Evolutionary conservation across 495 filamentous ascomycete genomes (phyloP), one percentile per base, ranked within the genome.

Genomic region (Rhypophila decipiens): DNA sequence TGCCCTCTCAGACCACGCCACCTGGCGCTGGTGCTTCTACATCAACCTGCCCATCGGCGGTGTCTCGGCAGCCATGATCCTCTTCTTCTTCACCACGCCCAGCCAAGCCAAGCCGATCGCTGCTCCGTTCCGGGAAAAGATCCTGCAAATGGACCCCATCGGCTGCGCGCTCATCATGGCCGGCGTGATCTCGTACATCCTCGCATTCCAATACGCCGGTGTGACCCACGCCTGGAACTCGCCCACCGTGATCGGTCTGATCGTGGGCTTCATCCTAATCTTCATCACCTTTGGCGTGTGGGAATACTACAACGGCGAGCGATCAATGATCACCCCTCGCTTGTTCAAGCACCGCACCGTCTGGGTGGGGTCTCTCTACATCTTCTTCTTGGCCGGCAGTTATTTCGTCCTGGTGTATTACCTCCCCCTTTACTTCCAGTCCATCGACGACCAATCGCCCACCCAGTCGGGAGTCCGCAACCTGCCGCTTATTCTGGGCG

Each of bases 131-230:
- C 48, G 31, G 60, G 56, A 68, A 34, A 66, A 76, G 42, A 7
- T 76, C 12, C 44, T 59, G 2, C 70, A 85, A 45, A 67, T 91
- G 40, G 88, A 95, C 64, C 68, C 77, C 2, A 44, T 78, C 2
- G 88, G 88, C 5, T 82, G 77, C 0, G 10, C 70, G 0, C 54
- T 83, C 34, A 82, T 94, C 58, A 64, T 94, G 17, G 84, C 84
- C 4, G 75, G 71, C 13, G 76, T 94, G 13, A 71, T 90, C 40
- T 80, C 78, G 42, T 68, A 88, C 13, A 60, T 93, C 35, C 70
- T 95, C 0, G 89, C 88, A 0, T 69, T 95, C 3, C 86, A 93
- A 56, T 95, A 88, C 82, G 88, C 85, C 33, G 88, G 88, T 0
- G 72, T 73, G 5, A 76, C 69, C 20, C 82, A 84, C 44, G 47